Evolutionary conservation across 805 yeast genomes (phyloP), one percentile per base, ranked within the genome.

Genomic region (Zygotorulaspora sp.): DNA sequence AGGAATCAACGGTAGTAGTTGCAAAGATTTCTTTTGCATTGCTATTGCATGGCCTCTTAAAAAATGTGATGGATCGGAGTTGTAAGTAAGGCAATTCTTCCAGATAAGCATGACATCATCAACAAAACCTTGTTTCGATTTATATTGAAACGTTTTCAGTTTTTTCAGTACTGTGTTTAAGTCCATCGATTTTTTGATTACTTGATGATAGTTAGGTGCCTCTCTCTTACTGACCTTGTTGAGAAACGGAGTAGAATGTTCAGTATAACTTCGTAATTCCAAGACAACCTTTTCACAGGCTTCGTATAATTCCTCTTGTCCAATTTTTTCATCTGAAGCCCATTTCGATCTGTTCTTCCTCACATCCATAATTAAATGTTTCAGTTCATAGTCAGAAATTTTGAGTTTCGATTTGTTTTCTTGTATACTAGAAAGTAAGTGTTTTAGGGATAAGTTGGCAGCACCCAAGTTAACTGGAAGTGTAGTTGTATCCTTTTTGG

Each of bases 221-320:
- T 92, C 99, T 39, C 98, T 74, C 58, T 92, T 92, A 41, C 92
- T 86, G n/a, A 92, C 99, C 56, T 86, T 85, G 63, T 89, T 92
- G 48, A 92, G 69, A 55, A 92, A 92, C 0, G 97, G 95, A 1
- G 97, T 88, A 0, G 97, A 88, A 62, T 92, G 97, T 55, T 92
- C 97, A 0, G 98, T 90, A 50, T 83, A 86, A 5, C 90, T 85
- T 55, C 98, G 73, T 21, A 92, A 66, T 52, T 92, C 97, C 47
- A 80, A 66, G 0, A 90, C 89, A 1, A 92, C 98, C 55, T 88
- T 89, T 52, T 92, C 99, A 53, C 97, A 90, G 0, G 97, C 96
- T 51, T 94, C 98, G 55, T 92, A 92, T 15, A 92, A 71, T 59
- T 94, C 99, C 57, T 92, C 99, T 63, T 92, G 99, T 5, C 99